Conservation (phyloP, 2,329 filamentous ascomycete species). For the Sporothrix brasiliensis region DNA sequence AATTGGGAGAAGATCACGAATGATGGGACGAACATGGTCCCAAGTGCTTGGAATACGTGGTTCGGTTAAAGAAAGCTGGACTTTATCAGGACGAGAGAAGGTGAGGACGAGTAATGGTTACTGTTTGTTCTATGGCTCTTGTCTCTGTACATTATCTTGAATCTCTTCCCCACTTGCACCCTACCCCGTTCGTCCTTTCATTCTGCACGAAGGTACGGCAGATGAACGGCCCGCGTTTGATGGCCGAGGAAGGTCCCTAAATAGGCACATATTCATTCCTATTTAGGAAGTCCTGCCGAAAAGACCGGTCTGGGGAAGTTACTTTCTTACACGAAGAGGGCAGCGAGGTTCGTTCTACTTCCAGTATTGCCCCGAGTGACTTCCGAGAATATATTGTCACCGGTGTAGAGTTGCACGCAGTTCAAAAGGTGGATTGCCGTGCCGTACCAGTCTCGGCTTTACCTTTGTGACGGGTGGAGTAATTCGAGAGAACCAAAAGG, state of each 20-base stretch:
- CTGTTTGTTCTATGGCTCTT: neutral
- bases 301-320: neutral
- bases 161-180: neutral
- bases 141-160: neutral
- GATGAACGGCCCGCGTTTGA: constrained; percentile 19
- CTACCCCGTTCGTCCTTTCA: neutral
- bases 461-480: constrained; percentile 11
- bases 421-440: neutral
- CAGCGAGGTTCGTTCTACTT: neutral
- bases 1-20: neutral
- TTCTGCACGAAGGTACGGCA: neutral
- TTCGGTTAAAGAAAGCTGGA: constrained; percentile 1
- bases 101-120: too few species aligned
- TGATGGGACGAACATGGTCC: constrained; percentile 4
- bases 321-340: too few species aligned
- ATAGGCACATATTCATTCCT: neutral
- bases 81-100: neutral
- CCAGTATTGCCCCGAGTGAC: neutral
- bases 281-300: constrained; percentile 17
- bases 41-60: neutral
- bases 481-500: neutral
- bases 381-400: constrained; percentile 11
- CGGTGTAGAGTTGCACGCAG: neutral
- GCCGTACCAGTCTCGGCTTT: neutral
- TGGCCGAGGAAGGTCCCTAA: neutral